Percentiles rank a stretch among this genome's conserved stretches.
Conservation (phyloP, 441 rosid genomes). For the Populus hybrid region DNA sequence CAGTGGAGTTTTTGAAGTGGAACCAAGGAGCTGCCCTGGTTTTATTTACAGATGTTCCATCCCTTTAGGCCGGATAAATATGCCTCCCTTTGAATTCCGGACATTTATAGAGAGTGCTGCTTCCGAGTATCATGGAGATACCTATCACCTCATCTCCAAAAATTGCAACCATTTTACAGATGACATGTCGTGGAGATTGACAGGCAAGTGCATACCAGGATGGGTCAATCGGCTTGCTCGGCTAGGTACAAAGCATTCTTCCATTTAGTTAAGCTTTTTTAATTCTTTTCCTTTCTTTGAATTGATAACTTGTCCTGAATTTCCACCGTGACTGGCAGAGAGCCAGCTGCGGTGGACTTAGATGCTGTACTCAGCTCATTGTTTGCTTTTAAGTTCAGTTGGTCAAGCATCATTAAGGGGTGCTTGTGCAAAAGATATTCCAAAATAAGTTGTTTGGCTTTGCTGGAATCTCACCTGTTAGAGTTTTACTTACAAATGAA, state of each 20-base stretch:
- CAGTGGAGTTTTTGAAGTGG: slow-evolving; percentile 85
- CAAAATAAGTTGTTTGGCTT: background rate
- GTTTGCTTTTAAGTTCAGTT: background rate
- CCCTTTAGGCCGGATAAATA: slow-evolving; percentile 38
- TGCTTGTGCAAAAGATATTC: background rate
- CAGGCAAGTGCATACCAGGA: slow-evolving; percentile 54
- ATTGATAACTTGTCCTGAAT: background rate
- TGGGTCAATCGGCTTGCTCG: slow-evolving; percentile 86
- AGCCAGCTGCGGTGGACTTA: background rate
- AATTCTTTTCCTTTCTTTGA: background rate
- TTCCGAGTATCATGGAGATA: slow-evolving; percentile 76
- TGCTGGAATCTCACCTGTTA: background rate
- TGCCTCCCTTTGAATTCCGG: slow-evolving; percentile 52
- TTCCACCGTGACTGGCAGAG: background rate
- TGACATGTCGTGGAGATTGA: slow-evolving; percentile 51
- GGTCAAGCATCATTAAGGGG: background rate
- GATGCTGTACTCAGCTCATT: background rate
- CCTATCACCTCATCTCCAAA: slow-evolving; percentile 75
- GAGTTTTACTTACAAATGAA: too few species aligned
- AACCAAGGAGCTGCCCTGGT: slow-evolving; percentile 74
- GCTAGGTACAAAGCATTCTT: slow-evolving; percentile 41
- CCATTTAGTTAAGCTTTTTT: background rate
- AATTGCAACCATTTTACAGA: slow-evolving; percentile 85
- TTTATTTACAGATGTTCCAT: slow-evolving; percentile 58
- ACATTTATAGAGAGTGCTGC: slow-evolving; percentile 58